phyloP scores from a whole-genome alignment of 352 stramenopile genomes.

The Pythium chondricola region DNA sequence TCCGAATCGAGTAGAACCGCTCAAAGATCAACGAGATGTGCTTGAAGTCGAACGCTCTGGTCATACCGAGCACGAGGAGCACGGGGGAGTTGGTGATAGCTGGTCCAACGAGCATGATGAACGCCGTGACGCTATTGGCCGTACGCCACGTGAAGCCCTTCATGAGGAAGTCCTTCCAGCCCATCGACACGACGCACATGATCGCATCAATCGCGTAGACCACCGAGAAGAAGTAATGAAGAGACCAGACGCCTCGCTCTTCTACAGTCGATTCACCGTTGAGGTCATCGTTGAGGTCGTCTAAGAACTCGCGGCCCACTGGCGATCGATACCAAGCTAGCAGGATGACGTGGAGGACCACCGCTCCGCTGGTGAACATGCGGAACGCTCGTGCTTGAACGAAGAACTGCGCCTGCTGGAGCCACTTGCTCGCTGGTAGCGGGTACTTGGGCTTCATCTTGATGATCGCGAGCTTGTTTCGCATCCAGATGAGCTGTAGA shows the following conservation, averaged over 20 bases:
- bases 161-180: constrained; percentile 78
- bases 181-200: constrained; percentile 62
- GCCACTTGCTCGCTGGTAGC: constrained; percentile 44
- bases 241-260: constrained; percentile 49
- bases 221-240: constrained; percentile 74
- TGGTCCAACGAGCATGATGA: constrained; percentile 69
- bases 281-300: constrained; percentile 23
- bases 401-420: constrained; percentile 53
- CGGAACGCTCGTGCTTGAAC: constrained; percentile 64
- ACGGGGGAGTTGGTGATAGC: constrained; percentile 54
- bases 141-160: constrained; percentile 80
- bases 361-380: constrained; percentile 48
- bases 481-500: constrained; percentile 74
- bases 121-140: constrained; percentile 63
- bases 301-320: constrained; percentile 26
- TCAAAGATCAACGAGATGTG: constrained; percentile 77
- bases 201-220: constrained; percentile 72
- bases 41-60: constrained; percentile 76
- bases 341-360: constrained; percentile 66
- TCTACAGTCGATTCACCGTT: constrained; percentile 19
- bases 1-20: constrained; percentile 54
- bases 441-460: constrained; percentile 71
- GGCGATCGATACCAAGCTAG: constrained; percentile 70
- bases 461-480: constrained; percentile 55
- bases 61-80: constrained; percentile 71